Conservation (phyloP, 2,329 filamentous ascomycete genomes). For the Colletotrichum tamarilloi region DNA sequence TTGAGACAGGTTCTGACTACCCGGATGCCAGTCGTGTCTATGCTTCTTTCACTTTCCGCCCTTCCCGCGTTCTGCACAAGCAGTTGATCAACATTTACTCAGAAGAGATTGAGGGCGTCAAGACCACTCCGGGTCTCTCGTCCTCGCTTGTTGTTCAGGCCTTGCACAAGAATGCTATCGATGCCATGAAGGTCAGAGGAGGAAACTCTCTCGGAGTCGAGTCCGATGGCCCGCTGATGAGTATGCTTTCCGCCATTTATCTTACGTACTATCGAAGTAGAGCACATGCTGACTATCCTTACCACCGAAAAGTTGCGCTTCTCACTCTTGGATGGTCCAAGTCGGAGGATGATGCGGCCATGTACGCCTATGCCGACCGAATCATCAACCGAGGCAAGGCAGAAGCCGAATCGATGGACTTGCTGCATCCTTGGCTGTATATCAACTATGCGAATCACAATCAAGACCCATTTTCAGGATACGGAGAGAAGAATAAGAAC, state of each 20-base stretch:
- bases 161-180: not conserved
- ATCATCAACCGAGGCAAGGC: not conserved
- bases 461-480: not conserved
- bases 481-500: not conserved
- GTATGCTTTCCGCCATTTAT: too few species aligned
- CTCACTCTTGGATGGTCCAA: not conserved
- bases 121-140: rapidly evolving
- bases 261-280: too few species aligned
- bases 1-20: too few species aligned
- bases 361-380: not conserved
- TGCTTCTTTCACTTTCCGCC: not conserved
- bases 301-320: not conserved
- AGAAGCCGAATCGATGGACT: not conserved
- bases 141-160: not conserved
- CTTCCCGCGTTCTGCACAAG: not conserved
- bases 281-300: too few species aligned
- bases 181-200: not conserved
- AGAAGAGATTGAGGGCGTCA: rapidly evolving
- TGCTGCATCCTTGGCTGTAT: not conserved
- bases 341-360: not conserved
- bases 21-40: not conserved
- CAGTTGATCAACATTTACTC: not conserved
- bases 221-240: not conserved
- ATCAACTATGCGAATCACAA: not conserved
- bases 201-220: not conserved